A percentile compares a stretch with the other conserved stretches of the same genome.
Conservation (phyloP, 345 rosid species). For the Cardiospermum halicacabum region DNA sequence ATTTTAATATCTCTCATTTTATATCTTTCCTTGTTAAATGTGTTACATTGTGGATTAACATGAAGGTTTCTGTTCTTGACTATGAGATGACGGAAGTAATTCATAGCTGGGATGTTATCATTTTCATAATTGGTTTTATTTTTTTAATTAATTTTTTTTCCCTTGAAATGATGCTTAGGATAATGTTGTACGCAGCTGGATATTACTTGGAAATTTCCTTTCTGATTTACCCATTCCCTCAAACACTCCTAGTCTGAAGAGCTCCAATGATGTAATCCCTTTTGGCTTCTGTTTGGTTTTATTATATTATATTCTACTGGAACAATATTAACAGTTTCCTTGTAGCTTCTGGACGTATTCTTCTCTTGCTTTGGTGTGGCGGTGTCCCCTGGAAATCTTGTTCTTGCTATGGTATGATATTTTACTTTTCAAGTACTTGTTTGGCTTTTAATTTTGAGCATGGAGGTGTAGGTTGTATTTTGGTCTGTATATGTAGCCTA, state of each 20-base stretch:
- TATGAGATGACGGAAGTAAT: neutral
- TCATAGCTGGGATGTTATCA: neutral
- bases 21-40: neutral
- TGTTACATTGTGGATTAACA: neutral
- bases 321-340: slow-evolving; percentile 14
- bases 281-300: slow-evolving; percentile 8
- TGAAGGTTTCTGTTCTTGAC: neutral
- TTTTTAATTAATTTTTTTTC: neutral
- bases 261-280: slow-evolving; percentile 46
- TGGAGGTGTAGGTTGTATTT: neutral
- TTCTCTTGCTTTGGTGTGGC: slow-evolving; percentile 79
- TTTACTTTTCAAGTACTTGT: neutral
- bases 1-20: neutral
- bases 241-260: slow-evolving; percentile 48
- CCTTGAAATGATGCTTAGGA: slow-evolving; percentile 43
- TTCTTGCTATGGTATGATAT: slow-evolving; percentile 65
- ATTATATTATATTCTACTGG: slow-evolving; percentile 12
- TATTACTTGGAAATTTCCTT: slow-evolving; percentile 42
- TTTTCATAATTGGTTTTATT: neutral
- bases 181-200: slow-evolving; percentile 81
- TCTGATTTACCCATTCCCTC: slow-evolving; percentile 67
- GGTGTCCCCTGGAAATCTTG: slow-evolving; percentile 76
- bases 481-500: neutral
- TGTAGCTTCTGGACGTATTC: slow-evolving; percentile 79
- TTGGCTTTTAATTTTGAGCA: slow-evolving; percentile 9